Conservation (phyloP, 345 rosid species). For the Gossypium sturtianum region DNA sequence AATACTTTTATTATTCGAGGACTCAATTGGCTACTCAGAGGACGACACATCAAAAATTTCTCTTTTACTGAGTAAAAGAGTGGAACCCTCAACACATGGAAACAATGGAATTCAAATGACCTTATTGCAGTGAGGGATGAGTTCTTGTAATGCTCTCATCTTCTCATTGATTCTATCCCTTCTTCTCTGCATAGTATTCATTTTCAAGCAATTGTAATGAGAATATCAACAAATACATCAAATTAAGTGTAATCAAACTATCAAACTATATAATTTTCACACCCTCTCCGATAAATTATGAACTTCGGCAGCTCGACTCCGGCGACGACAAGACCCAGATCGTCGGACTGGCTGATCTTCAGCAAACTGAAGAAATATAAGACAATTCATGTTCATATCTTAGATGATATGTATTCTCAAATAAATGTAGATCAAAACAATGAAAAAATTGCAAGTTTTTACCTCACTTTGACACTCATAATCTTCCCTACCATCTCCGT, state of each 20-base stretch:
- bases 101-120: slow-evolving; percentile 24
- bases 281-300: slow-evolving; percentile 78
- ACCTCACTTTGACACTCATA: slow-evolving; percentile 63
- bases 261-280: background rate
- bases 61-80: too few relatives aligned
- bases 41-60: too few relatives aligned
- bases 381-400: background rate
- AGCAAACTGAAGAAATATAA: slow-evolving; percentile 27
- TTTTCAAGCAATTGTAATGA: too few relatives aligned
- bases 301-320: slow-evolving; percentile 64
- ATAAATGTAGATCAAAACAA: background rate
- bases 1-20: too few relatives aligned
- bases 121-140: slow-evolving; percentile 88
- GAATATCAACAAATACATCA: background rate
- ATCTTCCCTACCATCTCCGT: slow-evolving; percentile 38
- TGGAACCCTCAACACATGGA: too few relatives aligned
- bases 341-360: slow-evolving; percentile 32
- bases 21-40: too few relatives aligned
- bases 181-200: slow-evolving; percentile 46
- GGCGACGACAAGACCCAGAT: slow-evolving; percentile 39
- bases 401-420: background rate
- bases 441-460: background rate
- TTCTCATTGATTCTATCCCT: slow-evolving; percentile 89
- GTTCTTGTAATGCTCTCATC: slow-evolving; percentile 83
- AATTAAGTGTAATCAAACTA: background rate